These are phyloP conservation scores for Wickerhamomyces sp. DNA, from an alignment of 1,139 yeast species.

Conservation along the genomic window DNA sequence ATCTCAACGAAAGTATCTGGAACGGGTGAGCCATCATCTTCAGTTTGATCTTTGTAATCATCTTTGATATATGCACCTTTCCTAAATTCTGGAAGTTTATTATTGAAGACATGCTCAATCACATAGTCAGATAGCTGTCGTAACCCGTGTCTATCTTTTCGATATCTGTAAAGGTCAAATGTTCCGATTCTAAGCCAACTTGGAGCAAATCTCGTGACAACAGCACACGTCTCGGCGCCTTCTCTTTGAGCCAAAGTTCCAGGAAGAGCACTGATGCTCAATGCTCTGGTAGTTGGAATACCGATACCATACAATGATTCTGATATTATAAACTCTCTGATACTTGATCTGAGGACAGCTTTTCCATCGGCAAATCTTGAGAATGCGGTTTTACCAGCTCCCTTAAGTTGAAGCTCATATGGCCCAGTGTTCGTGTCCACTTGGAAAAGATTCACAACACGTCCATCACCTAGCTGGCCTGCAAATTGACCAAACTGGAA, in stretches of 20 bases:
- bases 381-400: conserved; percentile 87
- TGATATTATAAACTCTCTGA: conserved; percentile 81
- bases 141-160: conserved; percentile 64
- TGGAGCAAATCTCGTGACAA: conserved; percentile 79
- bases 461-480: conserved; percentile 94
- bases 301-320: conserved; percentile 80
- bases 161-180: conserved; percentile 78
- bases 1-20: conserved; percentile 17
- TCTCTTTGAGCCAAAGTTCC: conserved; percentile 71
- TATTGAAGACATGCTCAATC: conserved; percentile 53
- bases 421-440: conserved; percentile 32
- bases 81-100: conserved; percentile 34
- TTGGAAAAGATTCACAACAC: conserved; percentile 81
- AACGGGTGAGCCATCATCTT: conserved; percentile 5
- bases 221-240: conserved; percentile 74
- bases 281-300: conserved; percentile 81
- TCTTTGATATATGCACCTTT: conserved; percentile 24
- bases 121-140: conserved; percentile 66
- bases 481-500: conserved; percentile 96
- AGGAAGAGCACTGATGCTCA: conserved; percentile 68
- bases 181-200: conserved; percentile 86
- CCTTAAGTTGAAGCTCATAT: conserved; percentile 80
- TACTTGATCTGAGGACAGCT: conserved; percentile 82
- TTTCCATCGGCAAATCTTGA: conserved; percentile 96
- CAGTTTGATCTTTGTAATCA: conserved; percentile 14